A percentile compares a stretch with the other conserved stretches of the same genome.
These are phyloP conservation scores for Tuber aestivum DNA, from an alignment of 495 filamentous ascomycete species.

Conservation along the genomic window DNA sequence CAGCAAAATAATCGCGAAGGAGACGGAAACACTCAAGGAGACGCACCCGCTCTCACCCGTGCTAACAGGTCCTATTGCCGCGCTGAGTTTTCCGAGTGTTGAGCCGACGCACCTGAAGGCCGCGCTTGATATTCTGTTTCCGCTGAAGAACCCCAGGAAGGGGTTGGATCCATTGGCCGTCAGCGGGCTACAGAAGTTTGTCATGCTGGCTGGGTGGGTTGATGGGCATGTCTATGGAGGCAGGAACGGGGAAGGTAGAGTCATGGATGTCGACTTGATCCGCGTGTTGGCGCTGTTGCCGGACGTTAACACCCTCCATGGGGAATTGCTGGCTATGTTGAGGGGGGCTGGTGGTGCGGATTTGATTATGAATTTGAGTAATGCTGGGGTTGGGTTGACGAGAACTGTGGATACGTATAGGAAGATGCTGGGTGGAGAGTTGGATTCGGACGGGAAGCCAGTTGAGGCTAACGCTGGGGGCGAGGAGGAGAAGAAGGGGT, in stretches of 20 bases:
- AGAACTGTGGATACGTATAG: conserved; percentile 40
- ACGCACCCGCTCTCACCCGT: conserved; percentile 59
- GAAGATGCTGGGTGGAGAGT: conserved; percentile 34
- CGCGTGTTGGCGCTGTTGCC: conserved; percentile 83
- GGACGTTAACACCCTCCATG: conserved; percentile 73
- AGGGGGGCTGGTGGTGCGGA: conserved; percentile 40
- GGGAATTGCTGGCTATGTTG: conserved; percentile 56
- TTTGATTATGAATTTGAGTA: conserved; percentile 31
- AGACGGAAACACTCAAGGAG: conserved; percentile 51
- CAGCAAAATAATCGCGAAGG: conserved; percentile 51
- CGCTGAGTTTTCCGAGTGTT: conserved; percentile 73
- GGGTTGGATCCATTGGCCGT: conserved; percentile 72
- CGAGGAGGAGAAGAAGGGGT: conserved; percentile 14
- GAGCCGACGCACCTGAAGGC: conserved; percentile 75
- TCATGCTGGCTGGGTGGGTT: conserved; percentile 77
- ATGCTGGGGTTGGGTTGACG: conserved; percentile 26
- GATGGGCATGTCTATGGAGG: conserved; percentile 44
- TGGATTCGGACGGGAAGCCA: not conserved
- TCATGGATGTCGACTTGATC: conserved; percentile 72
- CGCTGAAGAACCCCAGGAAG: conserved; percentile 68
- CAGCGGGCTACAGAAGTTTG: conserved; percentile 73
- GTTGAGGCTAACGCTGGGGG: not conserved
- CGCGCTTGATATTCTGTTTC: conserved; percentile 74
- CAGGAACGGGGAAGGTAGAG: conserved; percentile 55
- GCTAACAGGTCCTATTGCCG: conserved; percentile 69